Conservation (phyloP, 2,329 filamentous ascomycete species). For the Teratosphaeria pseudoeucalypti region DNA sequence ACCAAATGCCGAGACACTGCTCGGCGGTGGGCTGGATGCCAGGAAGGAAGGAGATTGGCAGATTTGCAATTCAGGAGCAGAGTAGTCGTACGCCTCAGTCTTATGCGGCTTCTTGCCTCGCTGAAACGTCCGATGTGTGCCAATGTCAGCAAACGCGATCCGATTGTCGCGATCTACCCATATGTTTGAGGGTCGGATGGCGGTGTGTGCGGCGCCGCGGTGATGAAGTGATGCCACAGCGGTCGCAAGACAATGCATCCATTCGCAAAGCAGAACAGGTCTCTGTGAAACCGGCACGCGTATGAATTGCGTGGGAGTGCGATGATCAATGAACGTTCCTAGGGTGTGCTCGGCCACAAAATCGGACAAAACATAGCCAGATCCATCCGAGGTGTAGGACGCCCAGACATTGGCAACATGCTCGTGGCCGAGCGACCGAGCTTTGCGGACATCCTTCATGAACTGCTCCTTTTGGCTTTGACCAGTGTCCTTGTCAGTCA, state of each 20-base stretch:
- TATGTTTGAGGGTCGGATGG: conserved; percentile 61
- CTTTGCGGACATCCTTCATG: conserved; percentile 48
- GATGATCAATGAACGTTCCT: conserved; percentile 54
- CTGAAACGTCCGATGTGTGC: conserved; percentile 39
- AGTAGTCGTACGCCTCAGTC: conserved; percentile 62
- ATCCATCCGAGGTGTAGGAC: conserved; percentile 56
- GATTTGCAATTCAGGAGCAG: conserved; percentile 56
- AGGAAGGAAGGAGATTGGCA: conserved; percentile 31
- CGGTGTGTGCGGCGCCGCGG: conserved; percentile 53
- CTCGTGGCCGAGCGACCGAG: conserved; percentile 51
- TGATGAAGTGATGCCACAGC: conserved; percentile 58
- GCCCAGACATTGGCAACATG: conserved; percentile 63
- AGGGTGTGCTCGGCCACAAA: conserved; percentile 58
- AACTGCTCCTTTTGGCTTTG: conserved; percentile 37
- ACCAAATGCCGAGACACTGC: conserved; percentile 19
- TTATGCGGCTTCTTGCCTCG: conserved; percentile 48
- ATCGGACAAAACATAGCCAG: conserved; percentile 56
- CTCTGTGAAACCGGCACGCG: conserved; percentile 51
- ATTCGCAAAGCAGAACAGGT: conserved; percentile 54
- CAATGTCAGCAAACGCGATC: conserved; percentile 57
- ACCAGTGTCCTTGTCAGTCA: conserved; percentile 20
- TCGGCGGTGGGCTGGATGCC: conserved; percentile 18
- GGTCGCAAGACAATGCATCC: conserved; percentile 64
- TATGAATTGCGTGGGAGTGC: conserved; percentile 51
- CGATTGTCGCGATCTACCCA: conserved; percentile 55